Conservation (phyloP, 2,329 filamentous ascomycete genomes). For the Diaporthe sp. region DNA sequence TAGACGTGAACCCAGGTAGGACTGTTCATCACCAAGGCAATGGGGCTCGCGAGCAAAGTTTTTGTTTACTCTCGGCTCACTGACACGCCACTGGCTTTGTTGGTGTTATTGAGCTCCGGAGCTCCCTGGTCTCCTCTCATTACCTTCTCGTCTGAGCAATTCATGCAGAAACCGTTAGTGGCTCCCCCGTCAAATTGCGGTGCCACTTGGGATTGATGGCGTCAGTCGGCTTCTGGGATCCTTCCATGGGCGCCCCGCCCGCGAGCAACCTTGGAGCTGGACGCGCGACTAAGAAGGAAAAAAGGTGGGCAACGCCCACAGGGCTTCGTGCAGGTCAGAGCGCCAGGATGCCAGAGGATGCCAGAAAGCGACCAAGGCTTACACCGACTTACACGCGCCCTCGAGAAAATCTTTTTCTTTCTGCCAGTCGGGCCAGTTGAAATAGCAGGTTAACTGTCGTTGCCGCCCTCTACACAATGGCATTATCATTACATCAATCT, state of each 20-base stretch:
- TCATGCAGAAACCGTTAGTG: conserved; percentile 44
- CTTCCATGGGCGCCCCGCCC: conserved; percentile 28
- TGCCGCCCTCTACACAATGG: conserved; percentile 11
- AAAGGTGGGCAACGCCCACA: conserved; percentile 14
- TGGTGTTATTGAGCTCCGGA: conserved; percentile 34
- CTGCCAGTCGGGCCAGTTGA: background rate
- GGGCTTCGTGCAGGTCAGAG: conserved; percentile 27
- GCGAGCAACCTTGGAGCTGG: conserved; percentile 21
- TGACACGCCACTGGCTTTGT: conserved; percentile 20
- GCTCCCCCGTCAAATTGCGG: conserved; percentile 44
- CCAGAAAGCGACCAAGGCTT: conserved; percentile 33
- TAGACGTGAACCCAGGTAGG: no score
- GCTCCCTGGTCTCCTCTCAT: conserved; percentile 29
- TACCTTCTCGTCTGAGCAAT: conserved; percentile 39
- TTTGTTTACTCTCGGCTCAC: conserved; percentile 17
- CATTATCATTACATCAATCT: conserved; percentile 35
- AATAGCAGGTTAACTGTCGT: conserved; percentile 13
- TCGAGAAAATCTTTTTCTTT: conserved; percentile 5
- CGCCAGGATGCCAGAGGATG: conserved; percentile 20
- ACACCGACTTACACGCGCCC: conserved; percentile 37
- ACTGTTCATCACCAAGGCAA: conserved; percentile 27
- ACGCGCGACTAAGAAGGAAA: conserved; percentile 22
- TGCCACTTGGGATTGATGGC: conserved; percentile 43
- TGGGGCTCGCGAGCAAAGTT: conserved; percentile 9
- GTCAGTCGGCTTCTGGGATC: conserved; percentile 39